These are phyloP conservation scores for Blastobotrys peoriensis DNA, from an alignment of 805 yeast species.

Conservation along the genomic window DNA sequence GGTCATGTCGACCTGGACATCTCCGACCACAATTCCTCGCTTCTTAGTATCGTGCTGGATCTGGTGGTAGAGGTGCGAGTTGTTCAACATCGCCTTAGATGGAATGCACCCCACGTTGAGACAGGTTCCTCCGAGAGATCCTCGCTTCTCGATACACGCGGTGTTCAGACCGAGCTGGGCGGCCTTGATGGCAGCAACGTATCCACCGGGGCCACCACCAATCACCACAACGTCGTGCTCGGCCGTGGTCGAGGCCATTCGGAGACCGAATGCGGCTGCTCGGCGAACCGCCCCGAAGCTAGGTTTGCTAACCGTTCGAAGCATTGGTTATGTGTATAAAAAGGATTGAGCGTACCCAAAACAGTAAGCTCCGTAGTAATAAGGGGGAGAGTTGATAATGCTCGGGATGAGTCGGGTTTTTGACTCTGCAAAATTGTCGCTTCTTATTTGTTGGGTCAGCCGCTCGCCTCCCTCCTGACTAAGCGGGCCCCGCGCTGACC, in stretches of 20 bases:
- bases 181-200: slow-evolving; percentile 97
- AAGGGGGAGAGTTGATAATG: too few species aligned
- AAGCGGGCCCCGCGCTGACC: too few species aligned
- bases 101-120: slow-evolving; percentile 99
- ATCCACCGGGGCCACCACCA: slow-evolving; percentile 99
- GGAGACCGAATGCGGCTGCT: not conserved
- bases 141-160: slow-evolving; percentile 97
- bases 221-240: slow-evolving; percentile 89
- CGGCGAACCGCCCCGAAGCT: not conserved
- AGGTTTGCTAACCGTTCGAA: not conserved
- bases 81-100: slow-evolving; percentile 90
- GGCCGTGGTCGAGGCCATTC: slow-evolving; percentile 21
- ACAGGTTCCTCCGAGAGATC: slow-evolving; percentile 96
- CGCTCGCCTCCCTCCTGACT: too few species aligned
- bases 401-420: too few species aligned
- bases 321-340: not conserved
- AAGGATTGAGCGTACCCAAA: too few species aligned
- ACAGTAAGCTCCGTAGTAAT: slow-evolving; percentile 1
- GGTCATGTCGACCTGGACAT: slow-evolving; percentile 66
- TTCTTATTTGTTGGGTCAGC: too few species aligned
- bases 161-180: slow-evolving; percentile 94
- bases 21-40: slow-evolving; percentile 84
- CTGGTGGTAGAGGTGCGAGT: slow-evolving; percentile 87
- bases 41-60: slow-evolving; percentile 74
- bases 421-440: too few species aligned